Conservation (phyloP, 345 rosid genomes). For the thale cress (Arabidopsis thaliana) region DNA sequence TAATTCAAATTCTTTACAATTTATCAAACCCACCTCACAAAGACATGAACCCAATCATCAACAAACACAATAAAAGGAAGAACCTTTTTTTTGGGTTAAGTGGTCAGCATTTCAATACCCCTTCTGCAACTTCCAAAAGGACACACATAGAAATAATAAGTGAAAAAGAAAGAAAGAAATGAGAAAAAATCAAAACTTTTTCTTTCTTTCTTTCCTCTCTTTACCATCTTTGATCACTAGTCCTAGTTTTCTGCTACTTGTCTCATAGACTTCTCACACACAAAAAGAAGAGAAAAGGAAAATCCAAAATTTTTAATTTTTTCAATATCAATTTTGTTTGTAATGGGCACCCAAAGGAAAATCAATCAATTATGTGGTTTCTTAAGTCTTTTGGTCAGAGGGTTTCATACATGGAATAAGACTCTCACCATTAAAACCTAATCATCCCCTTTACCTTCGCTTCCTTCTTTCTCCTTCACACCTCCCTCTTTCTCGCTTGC, state of each 20-base stretch:
- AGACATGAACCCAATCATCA: constrained; percentile 34
- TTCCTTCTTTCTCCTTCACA: constrained; percentile 22
- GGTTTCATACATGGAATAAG: constrained; percentile 69
- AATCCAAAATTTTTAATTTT: constrained; percentile 38
- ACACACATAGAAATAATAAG: constrained; percentile 22
- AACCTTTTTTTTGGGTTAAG: constrained; percentile 18
- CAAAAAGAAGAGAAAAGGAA: constrained; percentile 18
- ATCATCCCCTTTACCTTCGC: constrained; percentile 48
- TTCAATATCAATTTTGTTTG: constrained; percentile 9
- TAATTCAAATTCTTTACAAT: constrained; percentile 32
- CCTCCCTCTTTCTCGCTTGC: constrained; percentile 1
- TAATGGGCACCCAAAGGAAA: constrained; percentile 35
- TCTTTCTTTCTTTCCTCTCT: not conserved
- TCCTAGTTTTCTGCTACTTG: constrained; percentile 44
- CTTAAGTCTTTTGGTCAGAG: constrained; percentile 82
- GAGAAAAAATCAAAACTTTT: constrained; percentile 1
- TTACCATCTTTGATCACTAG: constrained; percentile 40
- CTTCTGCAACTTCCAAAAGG: constrained; percentile 78
- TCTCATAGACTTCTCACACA: constrained; percentile 27
- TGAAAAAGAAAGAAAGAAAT: not conserved
- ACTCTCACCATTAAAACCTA: constrained; percentile 57
- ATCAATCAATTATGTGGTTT: constrained; percentile 65
- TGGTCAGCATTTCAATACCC: constrained; percentile 61
- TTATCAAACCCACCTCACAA: constrained; percentile 66
- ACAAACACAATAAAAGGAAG: constrained; percentile 31